Evolutionary conservation across 805 yeast species (phyloP), one percentile per base, ranked within the genome.

Genomic region (Sugiyamaella floridensis): DNA sequence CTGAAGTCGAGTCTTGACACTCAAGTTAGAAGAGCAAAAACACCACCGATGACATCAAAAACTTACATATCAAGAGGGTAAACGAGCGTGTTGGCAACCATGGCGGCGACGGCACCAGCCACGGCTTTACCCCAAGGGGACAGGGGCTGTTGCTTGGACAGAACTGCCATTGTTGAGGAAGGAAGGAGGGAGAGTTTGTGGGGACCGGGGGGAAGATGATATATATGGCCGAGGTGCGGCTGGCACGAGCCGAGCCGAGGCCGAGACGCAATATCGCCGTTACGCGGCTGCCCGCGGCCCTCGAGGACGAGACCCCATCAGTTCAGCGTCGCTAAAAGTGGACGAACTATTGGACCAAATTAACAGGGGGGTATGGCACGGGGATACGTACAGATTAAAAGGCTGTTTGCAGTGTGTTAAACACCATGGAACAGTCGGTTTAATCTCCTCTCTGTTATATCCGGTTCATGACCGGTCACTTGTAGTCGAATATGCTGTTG

Each of bases 31-130:
- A 26, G 29, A 18, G 29, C 8, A 10, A 15, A 10, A 29, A 19
- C 14, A 15, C 47, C 46, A 48, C 32, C n/a, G n/a, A 18, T 4
- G 26, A 22, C 3, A 6, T 3, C 3, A 22, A 44, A 14, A 15
- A 48, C 65, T 40, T 45, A 65, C 62, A 88, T 71, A 64, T 88
- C 96, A 45, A 88, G 69, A 0, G 96, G 96, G 63, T 88, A 88
- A 1, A 88, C 90, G 43, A 81, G 73, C 7, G 87, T 71, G 69
- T 86, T 88, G 42, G 96, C 95, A 48, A 85, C 66, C 19, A 83
- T 83, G 1, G 95, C 86, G 8, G 95, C 93, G 47, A 84, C 73
- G 0, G 95, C 88, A 0, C 95, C 96, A 48, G 86, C 81, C 14
- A 86, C 76, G 0, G 96, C 96, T 62, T 82, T 80, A 58, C 88